phyloP scores from a whole-genome alignment of 1,284 basidiomycete species.

The Rhodotorula sp. region DNA sequence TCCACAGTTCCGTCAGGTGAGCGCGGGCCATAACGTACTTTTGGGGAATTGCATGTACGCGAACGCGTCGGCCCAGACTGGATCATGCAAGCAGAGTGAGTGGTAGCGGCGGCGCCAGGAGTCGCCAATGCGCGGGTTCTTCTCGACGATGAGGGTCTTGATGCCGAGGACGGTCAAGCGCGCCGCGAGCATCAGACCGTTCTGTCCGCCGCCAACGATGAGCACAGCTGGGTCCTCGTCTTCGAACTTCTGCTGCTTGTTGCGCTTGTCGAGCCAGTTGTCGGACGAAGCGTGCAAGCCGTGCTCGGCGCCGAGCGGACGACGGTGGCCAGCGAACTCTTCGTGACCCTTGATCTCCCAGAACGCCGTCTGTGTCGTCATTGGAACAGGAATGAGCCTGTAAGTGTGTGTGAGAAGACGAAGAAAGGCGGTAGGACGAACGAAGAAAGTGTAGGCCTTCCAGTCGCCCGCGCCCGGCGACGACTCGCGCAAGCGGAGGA shows the following conservation, averaged over 20 bases:
- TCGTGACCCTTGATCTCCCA: conserved; percentile 46
- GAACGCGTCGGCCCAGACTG: conserved; percentile 42
- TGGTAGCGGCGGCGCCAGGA: conserved; percentile 42
- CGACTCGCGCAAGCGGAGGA: conserved; percentile 41
- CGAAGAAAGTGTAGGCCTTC: conserved; percentile 44
- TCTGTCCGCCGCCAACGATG: conserved; percentile 48
- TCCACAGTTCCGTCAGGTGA: no score
- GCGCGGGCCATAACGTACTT: background rate
- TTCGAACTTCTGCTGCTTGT: conserved; percentile 37
- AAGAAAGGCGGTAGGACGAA: conserved; percentile 7
- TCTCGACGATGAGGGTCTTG: conserved; percentile 47
- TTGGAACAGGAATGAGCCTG: background rate
- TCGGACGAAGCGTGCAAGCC: conserved; percentile 34
- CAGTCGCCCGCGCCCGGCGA: conserved; percentile 39
- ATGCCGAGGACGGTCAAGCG: conserved; percentile 47
- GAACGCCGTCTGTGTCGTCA: conserved; percentile 10
- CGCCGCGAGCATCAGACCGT: conserved; percentile 48
- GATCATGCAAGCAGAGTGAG: conserved; percentile 42
- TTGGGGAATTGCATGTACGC: conserved; percentile 32
- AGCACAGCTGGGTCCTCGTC: conserved; percentile 43
- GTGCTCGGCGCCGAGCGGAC: conserved; percentile 44
- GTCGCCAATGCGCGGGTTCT: conserved; percentile 45
- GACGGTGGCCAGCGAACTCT: conserved; percentile 29
- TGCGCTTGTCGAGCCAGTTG: conserved; percentile 45
- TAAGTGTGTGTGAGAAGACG: background rate